Percentiles rank a stretch among this genome's conserved stretches.
These are phyloP conservation scores for Pichia sp. DNA, from an alignment of 1,139 yeast genomes.

Conservation along the genomic window DNA sequence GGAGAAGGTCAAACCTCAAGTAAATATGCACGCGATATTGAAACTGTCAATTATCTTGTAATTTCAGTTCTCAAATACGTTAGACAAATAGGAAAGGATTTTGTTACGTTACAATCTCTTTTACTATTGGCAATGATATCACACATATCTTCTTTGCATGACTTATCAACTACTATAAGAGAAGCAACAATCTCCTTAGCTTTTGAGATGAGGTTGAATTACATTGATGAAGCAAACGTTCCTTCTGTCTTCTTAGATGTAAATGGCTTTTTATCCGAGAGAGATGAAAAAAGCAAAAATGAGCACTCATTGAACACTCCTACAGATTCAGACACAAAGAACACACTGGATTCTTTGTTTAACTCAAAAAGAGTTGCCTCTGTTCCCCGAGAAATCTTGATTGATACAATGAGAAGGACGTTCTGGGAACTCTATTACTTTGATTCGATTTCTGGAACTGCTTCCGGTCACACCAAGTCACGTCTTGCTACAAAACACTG, in stretches of 20 bases:
- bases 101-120: conserved; percentile 41
- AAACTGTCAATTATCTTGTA: conserved; percentile 37
- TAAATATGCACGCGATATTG: conserved; percentile 35
- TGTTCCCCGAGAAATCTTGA: conserved; percentile 27
- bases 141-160: conserved; percentile 47
- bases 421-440: conserved; percentile 49
- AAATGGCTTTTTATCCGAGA: conserved; percentile 30
- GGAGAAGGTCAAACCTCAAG: conserved; percentile 43
- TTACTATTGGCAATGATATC: conserved; percentile 39
- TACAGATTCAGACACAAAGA: conserved; percentile 20
- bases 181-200: conserved; percentile 39
- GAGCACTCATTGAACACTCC: conserved; percentile 19
- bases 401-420: conserved; percentile 41
- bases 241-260: conserved; percentile 31
- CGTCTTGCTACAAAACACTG: conserved; percentile 35
- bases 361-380: conserved; percentile 29
- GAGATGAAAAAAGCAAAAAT: conserved; percentile 8
- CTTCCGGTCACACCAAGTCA: conserved; percentile 47
- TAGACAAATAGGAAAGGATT: conserved; percentile 38
- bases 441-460: conserved; percentile 49
- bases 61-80: conserved; percentile 37
- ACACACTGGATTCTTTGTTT: conserved; percentile 23
- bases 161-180: conserved; percentile 39
- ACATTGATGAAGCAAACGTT: conserved; percentile 33
- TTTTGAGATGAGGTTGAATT: conserved; percentile 36